Evolutionary conservation across 2,329 filamentous ascomycete species (phyloP), one percentile per base, ranked within the genome.

Genomic region (Talaromyces sp.): DNA sequence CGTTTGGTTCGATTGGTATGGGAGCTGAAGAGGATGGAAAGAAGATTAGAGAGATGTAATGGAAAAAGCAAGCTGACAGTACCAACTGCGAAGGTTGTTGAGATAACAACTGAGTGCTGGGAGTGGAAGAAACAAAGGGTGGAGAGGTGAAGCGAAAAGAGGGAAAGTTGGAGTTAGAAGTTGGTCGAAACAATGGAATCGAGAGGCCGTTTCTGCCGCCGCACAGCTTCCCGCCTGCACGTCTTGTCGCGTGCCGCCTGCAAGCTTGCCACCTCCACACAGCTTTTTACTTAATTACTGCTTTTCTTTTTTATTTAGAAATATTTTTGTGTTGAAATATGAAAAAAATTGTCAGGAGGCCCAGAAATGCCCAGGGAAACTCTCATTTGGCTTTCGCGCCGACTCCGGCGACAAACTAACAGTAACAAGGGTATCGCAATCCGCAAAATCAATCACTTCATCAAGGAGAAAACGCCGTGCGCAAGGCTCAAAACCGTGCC

Each of bases 131-230:
- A 14, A 26, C 31, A 52, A 19, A 29, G 46, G 21, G 35, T 17
- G 14, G 27, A 27, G 26, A 52, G 24, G 14, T 17, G 24, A 50
- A 38, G 53, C 51, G 59, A 56, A 54, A 21, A 35, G 38, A 24
- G 50, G n/a, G 56, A 35, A 53, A 57, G 54, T 53, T 56, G 59
- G 41, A 48, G 27, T 54, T 61, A 55, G 59, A 61, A 61, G 54
- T 46, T 55, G 50, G 56, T 50, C 53, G 58, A 46, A 60, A 46
- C 43, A 46, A 52, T 52, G 48, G 48, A 52, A 52, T 51, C 48
- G 48, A 21, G 48, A 21, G 8, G 41, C 43, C 43, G 26, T 26
- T 38, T 38, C 48, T 27, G 17, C 48, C 48, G 48, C 24, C 4
- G 24, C 48, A 50, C 10, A 21, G 43, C 43, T 50, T 29, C 27